These are phyloP conservation scores for Trichoderma asperellum DNA, from an alignment of 2,329 filamentous ascomycete genomes.

Conservation along the genomic window DNA sequence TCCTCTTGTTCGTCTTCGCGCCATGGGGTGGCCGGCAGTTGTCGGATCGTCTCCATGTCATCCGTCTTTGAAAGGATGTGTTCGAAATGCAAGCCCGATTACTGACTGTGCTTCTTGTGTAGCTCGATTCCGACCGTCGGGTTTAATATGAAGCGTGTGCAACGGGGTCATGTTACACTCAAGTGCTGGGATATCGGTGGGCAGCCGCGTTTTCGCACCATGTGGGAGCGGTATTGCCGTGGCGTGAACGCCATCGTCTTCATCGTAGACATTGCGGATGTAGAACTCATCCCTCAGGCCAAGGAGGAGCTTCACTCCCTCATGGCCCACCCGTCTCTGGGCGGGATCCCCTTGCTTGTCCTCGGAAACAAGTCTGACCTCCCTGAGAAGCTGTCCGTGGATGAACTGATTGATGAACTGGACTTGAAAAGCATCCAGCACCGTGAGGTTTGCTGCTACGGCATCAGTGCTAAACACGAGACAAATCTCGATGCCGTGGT, in stretches of 20 bases:
- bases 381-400: conserved; percentile 85
- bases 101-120: conserved; percentile 49
- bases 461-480: conserved; percentile 97
- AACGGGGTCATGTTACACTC: conserved; percentile 95
- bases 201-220: conserved; percentile 93
- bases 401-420: conserved; percentile 92
- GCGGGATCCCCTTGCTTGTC: conserved; percentile 89
- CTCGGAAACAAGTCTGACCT: conserved; percentile 98
- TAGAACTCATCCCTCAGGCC: conserved; percentile 76
- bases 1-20: conserved; percentile 10
- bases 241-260: conserved; percentile 98
- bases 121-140: conserved; percentile 98
- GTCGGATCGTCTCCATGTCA: background rate
- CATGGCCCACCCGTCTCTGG: conserved; percentile 80
- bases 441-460: conserved; percentile 97
- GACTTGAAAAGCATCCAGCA: conserved; percentile 86
- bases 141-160: conserved; percentile 98
- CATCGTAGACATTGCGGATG: conserved; percentile 95
- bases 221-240: conserved; percentile 99
- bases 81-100: conserved; percentile 26
- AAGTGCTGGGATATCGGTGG: conserved; percentile 99
- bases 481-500: conserved; percentile 97
- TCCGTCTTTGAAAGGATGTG: background rate
- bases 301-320: conserved; percentile 91
- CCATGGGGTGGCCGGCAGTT: background rate